Base-by-base conservation (phyloP, 2,329 filamentous ascomycete genomes). In the Thielaviopsis cerberus region DNA sequence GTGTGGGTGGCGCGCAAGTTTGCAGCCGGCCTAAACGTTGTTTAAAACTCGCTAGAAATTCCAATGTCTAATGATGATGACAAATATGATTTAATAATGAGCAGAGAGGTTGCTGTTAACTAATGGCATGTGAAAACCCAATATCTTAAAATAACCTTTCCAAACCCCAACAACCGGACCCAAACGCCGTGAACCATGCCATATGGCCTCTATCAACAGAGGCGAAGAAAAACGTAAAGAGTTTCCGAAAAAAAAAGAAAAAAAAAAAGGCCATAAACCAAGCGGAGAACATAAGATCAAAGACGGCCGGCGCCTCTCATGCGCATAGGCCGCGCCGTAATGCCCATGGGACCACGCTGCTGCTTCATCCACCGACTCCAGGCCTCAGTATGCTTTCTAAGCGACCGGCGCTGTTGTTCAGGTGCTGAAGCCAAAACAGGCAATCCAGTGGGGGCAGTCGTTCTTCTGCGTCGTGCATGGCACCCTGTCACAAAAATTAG, bases 1-100 rank as follows among this genome's bases (percentile, higher is more conserved):
- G 74, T 72, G 1, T 91, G 87, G 86, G 76, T 86, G 24, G 81
- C 80, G 26, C 82, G 81, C 65, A 87, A 80, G 66, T 92, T 94
- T 67, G 73, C 73, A 22, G 27, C 51, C 2, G 59, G 59, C 15
- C 22, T 60, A 5, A 59, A 59, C 51, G 24, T 52, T 22, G 15
- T 59, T 8, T 59, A 55, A 48, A 37, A 41, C 34, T 45, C 22
- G 30, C 56, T 15, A n/a, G 11, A n/a, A 34, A 5, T 30, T 30
- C 11, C 11, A 6, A 11, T 11, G 27, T 30, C 11, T 30, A 30
- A 30, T 5, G 11, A 11, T 30, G 27, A 30, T 30, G 27, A 30
- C 5, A 30, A 11, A 55, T 45, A 48, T 48, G 23, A 34, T 23
- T n/a, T n/a, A 53, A 25, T 30, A 34, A 11, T 24, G 52, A 54